A percentile compares a stretch with the other conserved stretches of the same genome.
Conservation (phyloP, 495 filamentous ascomycete species). For the Daldinia childiae region DNA sequence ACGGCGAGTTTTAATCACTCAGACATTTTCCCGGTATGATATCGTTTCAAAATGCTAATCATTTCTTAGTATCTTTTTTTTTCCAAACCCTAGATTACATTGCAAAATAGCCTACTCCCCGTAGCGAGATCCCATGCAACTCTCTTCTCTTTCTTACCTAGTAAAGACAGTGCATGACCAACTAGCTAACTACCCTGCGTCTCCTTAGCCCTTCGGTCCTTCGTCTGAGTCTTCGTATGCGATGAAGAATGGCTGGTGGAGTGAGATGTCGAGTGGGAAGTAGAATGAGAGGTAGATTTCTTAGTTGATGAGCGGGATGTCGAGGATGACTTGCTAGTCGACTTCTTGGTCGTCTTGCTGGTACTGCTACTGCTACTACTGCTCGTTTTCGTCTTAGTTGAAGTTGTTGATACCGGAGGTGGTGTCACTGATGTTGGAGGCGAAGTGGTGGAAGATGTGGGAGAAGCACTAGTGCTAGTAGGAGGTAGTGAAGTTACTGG, state of each 20-base stretch:
- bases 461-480: slow-evolving; percentile 27
- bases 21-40: not conserved
- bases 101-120: not conserved
- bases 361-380: slow-evolving; percentile 23
- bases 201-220: slow-evolving; percentile 13
- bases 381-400: slow-evolving; percentile 31
- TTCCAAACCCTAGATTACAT: slow-evolving; percentile 1
- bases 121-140: not conserved
- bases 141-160: not conserved
- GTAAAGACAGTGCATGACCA: not conserved
- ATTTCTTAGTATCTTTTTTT: not conserved
- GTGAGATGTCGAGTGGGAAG: slow-evolving; percentile 21
- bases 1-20: not conserved
- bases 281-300: slow-evolving; percentile 8
- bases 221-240: slow-evolving; percentile 11
- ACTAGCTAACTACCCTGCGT: slow-evolving; percentile 6
- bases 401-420: slow-evolving; percentile 21
- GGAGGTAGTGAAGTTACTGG: slow-evolving; percentile 23
- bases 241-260: slow-evolving; percentile 32
- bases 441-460: slow-evolving; percentile 23
- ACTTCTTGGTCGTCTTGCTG: slow-evolving; percentile 23
- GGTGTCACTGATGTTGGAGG: slow-evolving; percentile 13
- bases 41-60: not conserved
- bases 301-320: slow-evolving; percentile 6
- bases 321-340: slow-evolving; percentile 16